Percentiles rank a stretch among this genome's conserved stretches.
These are phyloP conservation scores for Vitis riparia DNA, from an alignment of 164 flowering plant species.

Conservation along the genomic window DNA sequence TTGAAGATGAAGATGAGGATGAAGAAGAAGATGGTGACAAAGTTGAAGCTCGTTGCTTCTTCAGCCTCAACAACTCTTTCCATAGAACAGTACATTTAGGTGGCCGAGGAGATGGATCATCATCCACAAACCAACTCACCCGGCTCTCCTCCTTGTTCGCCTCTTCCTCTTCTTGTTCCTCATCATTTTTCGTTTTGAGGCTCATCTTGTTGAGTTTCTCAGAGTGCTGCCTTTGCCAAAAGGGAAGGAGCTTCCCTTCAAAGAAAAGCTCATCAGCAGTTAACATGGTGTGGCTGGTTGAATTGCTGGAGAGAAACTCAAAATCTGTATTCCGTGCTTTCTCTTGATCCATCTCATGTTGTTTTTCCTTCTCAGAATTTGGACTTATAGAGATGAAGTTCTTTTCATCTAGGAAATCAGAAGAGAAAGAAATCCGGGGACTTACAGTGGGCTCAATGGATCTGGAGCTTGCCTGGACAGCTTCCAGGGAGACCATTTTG, in stretches of 20 bases:
- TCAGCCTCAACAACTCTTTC: conserved; percentile 83
- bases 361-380: conserved; percentile 16
- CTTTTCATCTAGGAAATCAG: conserved; percentile 59
- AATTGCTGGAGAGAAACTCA: conserved; percentile 65
- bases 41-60: conserved; percentile 56
- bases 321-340: conserved; percentile 45
- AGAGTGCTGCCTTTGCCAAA: conserved; percentile 56
- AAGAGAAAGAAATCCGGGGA: conserved; percentile 80
- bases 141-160: conserved; percentile 30
- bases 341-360: conserved; percentile 13
- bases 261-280: conserved; percentile 84
- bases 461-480: conserved; percentile 29
- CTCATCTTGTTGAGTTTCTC: conserved; percentile 51
- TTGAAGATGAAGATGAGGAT: conserved; percentile 63
- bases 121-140: conserved; percentile 72
- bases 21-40: conserved; percentile 63
- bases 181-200: conserved; percentile 33
- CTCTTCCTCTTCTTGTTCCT: conserved; percentile 14
- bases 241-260: conserved; percentile 86
- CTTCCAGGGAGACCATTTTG: conserved; percentile 47
- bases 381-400: conserved; percentile 62
- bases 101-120: conserved; percentile 94
- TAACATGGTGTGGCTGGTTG: conserved; percentile 37
- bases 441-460: conserved; percentile 37
- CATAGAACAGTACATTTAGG: conserved; percentile 94